Evolutionary conservation across 805 yeast genomes (phyloP).

Genomic region (Hanseniaspora thailandica): DNA sequence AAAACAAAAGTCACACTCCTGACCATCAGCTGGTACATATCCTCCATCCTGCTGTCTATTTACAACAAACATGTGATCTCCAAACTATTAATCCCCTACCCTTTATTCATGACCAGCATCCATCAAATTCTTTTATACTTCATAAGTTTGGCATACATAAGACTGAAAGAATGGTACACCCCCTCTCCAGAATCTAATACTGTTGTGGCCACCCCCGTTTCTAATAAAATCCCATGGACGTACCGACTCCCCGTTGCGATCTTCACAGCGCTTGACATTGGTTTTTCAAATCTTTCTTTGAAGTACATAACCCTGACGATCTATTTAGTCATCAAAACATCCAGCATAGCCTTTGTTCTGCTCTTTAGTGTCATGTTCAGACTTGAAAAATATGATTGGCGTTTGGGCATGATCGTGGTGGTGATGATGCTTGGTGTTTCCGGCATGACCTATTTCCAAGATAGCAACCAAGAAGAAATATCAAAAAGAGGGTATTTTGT

Average conservation of each 20-base stretch:
- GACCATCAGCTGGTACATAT: constrained; percentile 53
- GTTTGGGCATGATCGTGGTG: constrained; percentile 54
- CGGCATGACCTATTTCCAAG: constrained; percentile 64
- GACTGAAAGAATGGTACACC: constrained; percentile 14
- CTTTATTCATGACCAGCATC: constrained; percentile 69
- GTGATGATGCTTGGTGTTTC: constrained; percentile 76
- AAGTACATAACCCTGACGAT: constrained; percentile 67
- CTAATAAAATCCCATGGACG: constrained; percentile 18
- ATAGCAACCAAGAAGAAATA: constrained; percentile 13
- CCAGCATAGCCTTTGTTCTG: constrained; percentile 77
- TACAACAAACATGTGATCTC: constrained; percentile 68
- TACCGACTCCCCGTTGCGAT: constrained; percentile 72
- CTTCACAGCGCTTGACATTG: constrained; percentile 88
- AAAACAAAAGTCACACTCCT: constrained; percentile 7
- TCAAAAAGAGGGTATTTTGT: too few relatives aligned
- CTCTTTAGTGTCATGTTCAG: constrained; percentile 74
- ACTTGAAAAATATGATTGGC: constrained; percentile 61
- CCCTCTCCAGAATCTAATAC: too few relatives aligned
- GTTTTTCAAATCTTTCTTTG: constrained; percentile 77
- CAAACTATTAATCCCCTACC: constrained; percentile 68
- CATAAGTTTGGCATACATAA: constrained; percentile 38
- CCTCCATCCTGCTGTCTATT: constrained; percentile 56
- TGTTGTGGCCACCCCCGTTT: too few relatives aligned
- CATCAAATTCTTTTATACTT: constrained; percentile 64
- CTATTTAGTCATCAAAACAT: constrained; percentile 87